Conservation (phyloP, 495 filamentous ascomycete genomes). For the Trichoderma asperelloides region DNA sequence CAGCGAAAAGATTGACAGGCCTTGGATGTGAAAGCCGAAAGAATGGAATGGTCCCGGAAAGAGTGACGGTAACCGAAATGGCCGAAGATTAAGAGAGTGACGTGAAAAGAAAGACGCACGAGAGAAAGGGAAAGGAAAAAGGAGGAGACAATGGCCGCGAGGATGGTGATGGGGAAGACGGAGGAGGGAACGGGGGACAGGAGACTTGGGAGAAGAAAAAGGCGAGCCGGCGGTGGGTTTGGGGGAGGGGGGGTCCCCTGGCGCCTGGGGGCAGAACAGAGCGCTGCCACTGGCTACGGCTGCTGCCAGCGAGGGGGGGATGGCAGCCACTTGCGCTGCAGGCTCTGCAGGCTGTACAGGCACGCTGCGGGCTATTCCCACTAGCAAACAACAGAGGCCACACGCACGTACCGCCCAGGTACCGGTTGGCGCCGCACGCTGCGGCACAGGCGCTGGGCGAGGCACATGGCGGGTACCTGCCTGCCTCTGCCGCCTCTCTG, state of each 20-base stretch:
- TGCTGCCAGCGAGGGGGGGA: neutral
- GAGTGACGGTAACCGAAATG: slow-evolving; percentile 27
- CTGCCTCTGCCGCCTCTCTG: neutral
- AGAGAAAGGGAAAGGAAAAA: slow-evolving; percentile 22
- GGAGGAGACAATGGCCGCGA: slow-evolving; percentile 20
- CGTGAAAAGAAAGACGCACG: slow-evolving; percentile 30
- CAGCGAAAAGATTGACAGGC: slow-evolving; percentile 1
- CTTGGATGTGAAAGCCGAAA: slow-evolving; percentile 17
- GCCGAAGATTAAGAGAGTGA: slow-evolving; percentile 31
- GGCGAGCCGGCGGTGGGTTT: slow-evolving; percentile 16
- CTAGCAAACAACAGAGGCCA: no score
- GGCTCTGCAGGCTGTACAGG: neutral
- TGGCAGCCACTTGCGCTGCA: neutral
- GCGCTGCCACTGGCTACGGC: neutral
- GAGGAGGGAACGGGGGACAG: slow-evolving; percentile 19
- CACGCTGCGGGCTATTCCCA: neutral
- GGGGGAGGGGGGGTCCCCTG: slow-evolving; percentile 1
- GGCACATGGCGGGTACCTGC: neutral
- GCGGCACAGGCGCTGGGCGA: neutral
- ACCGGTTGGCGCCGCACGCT: neutral
- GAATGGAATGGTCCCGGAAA: slow-evolving; percentile 29
- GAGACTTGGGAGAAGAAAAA: slow-evolving; percentile 7
- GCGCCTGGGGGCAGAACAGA: slow-evolving; percentile 3
- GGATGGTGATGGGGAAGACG: slow-evolving; percentile 16
- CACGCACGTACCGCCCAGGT: neutral